A percentile compares a stretch with the other conserved stretches of the same genome.
These are phyloP conservation scores for Elasticomyces elasticus DNA, from an alignment of 495 filamentous ascomycete genomes.

Conservation along the genomic window DNA sequence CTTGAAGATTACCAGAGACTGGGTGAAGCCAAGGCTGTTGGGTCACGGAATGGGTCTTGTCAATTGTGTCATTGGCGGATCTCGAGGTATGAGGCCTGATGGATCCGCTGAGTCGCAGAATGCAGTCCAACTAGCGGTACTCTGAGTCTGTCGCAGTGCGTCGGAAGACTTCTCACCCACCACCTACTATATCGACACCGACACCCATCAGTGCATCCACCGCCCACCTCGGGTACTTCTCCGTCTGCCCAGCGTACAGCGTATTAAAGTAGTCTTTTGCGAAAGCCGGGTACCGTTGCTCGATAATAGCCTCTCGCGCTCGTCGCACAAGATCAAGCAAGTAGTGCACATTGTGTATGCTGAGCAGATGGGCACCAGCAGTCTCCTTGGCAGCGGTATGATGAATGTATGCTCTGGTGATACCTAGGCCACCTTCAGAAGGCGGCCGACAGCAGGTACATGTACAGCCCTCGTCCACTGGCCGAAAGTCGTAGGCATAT, in stretches of 20 bases:
- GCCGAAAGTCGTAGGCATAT: constrained; percentile 68
- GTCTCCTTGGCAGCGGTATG: constrained; percentile 92
- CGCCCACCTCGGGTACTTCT: constrained; percentile 70
- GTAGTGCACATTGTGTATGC: constrained; percentile 91
- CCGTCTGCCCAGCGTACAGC: constrained; percentile 57
- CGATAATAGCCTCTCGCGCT: constrained; percentile 67
- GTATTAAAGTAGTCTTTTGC: constrained; percentile 64
- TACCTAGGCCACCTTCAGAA: constrained; percentile 63
- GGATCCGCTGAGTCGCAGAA: not conserved
- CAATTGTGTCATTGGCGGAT: too few species aligned
- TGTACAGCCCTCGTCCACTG: constrained; percentile 70
- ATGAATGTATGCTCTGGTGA: constrained; percentile 82
- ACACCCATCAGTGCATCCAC: constrained; percentile 71
- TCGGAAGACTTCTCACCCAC: too few species aligned
- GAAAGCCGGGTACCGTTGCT: constrained; percentile 72
- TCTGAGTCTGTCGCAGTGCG: too few species aligned
- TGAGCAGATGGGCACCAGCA: constrained; percentile 85
- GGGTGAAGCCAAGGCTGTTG: too few species aligned
- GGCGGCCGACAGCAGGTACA: constrained; percentile 66
- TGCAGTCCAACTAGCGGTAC: too few species aligned
- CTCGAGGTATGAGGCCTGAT: too few species aligned
- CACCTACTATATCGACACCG: too few species aligned
- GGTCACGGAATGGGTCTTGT: too few species aligned
- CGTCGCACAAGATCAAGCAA: constrained; percentile 70
- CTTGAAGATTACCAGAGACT: too few species aligned